Conservation (phyloP, 179 eudicot species). For the Spergularia azorica region DNA sequence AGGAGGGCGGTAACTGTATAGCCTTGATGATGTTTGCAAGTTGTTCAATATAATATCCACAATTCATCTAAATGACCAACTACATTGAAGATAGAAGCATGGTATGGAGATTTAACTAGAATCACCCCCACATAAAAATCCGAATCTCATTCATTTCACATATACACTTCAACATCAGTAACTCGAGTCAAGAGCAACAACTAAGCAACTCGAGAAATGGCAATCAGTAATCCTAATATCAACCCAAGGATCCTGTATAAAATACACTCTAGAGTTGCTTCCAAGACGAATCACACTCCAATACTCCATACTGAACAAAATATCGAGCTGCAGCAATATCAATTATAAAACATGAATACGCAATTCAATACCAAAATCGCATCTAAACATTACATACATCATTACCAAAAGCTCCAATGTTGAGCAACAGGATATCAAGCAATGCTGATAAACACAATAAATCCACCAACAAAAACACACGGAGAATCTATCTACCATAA, state of each 20-base stretch:
- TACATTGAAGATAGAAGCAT: not conserved
- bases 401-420: not conserved
- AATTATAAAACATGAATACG: not conserved
- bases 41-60: not conserved
- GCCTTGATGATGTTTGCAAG: not conserved
- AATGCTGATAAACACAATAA: not conserved
- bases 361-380: not conserved
- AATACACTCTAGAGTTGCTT: too few relatives aligned
- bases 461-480: not conserved
- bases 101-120: not conserved
- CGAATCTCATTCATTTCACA: too few relatives aligned
- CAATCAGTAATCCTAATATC: not conserved
- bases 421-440: not conserved
- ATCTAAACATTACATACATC: not conserved
- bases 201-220: not conserved
- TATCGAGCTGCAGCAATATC: not conserved
- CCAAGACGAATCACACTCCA: too few relatives aligned
- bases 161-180: too few relatives aligned
- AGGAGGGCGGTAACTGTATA: not conserved
- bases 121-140: not conserved
- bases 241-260: not conserved
- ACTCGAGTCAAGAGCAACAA: not conserved
- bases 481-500: not conserved
- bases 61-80: not conserved
- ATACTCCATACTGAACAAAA: not conserved